phyloP scores from a whole-genome alignment of 1,139 yeast genomes.

The Yamadazyma atmosphaerica region DNA sequence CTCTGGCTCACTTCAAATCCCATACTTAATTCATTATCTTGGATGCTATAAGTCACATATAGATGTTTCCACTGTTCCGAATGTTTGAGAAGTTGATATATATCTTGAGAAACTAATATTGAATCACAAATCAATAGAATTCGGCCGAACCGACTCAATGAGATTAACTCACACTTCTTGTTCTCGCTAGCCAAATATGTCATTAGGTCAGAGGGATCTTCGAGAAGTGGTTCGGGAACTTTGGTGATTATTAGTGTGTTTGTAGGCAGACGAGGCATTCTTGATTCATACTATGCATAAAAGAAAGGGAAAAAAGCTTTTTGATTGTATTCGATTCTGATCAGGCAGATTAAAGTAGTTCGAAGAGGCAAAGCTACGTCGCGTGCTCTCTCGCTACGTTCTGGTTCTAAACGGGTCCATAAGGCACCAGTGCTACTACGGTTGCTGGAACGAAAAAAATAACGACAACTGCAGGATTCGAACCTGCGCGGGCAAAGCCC shows the following conservation, averaged over 20 bases:
- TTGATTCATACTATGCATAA: background rate
- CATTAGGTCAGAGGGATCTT: slow-evolving; percentile 28
- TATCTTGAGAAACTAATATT: slow-evolving; percentile 21
- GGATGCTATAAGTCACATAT: slow-evolving; percentile 32
- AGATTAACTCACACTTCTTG: slow-evolving; percentile 33
- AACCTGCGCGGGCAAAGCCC: slow-evolving; percentile 83
- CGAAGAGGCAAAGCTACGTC: slow-evolving; percentile 1
- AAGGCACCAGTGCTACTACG: no score
- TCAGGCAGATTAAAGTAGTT: no score
- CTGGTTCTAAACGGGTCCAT: no score
- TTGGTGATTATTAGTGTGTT: slow-evolving; percentile 45
- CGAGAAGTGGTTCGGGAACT: slow-evolving; percentile 20
- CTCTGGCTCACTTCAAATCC: slow-evolving; percentile 11
- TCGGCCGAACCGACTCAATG: slow-evolving; percentile 36
- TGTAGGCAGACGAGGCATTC: slow-evolving; percentile 24
- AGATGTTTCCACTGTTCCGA: slow-evolving; percentile 19
- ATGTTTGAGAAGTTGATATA: slow-evolving; percentile 19
- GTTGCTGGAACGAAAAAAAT: slow-evolving; percentile 24
- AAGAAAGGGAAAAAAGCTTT: background rate
- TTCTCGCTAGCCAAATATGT: slow-evolving; percentile 24
- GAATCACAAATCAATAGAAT: slow-evolving; percentile 36
- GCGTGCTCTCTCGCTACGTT: no score
- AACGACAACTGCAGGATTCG: slow-evolving; percentile 86
- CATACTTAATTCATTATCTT: slow-evolving; percentile 28
- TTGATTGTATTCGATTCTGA: no score